Conservation (phyloP, 164 flowering plant genomes). For the Saururus chinensis region DNA sequence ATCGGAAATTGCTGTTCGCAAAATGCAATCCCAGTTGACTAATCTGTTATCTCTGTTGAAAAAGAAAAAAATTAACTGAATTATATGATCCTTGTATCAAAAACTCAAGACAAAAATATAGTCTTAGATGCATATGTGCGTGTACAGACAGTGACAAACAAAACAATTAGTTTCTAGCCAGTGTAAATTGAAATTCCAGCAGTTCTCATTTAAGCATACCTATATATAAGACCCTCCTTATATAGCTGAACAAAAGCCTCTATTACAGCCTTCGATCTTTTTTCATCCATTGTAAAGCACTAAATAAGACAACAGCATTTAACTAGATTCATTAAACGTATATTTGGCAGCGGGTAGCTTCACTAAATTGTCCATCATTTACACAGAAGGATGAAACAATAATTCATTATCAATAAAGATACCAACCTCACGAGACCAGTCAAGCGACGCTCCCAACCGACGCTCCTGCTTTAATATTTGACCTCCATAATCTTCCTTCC, state of each 20-base stretch:
- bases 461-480: slow-evolving; percentile 72
- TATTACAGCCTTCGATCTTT: slow-evolving; percentile 76
- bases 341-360: no score
- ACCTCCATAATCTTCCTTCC: slow-evolving; percentile 88
- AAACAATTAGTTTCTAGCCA: neutral
- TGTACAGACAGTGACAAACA: neutral
- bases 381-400: no score
- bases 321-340: no score
- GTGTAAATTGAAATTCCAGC: no score
- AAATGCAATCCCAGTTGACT: slow-evolving; percentile 93
- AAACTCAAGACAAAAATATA: neutral
- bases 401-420: neutral
- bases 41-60: slow-evolving; percentile 68
- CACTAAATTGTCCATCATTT: no score
- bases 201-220: slow-evolving; percentile 27
- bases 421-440: slow-evolving; percentile 96
- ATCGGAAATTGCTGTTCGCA: slow-evolving; percentile 94
- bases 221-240: slow-evolving; percentile 72
- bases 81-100: neutral
- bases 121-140: neutral
- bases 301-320: slow-evolving; percentile 14
- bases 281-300: slow-evolving; percentile 98
- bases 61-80: neutral
- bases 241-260: slow-evolving; percentile 92
- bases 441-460: slow-evolving; percentile 84